A percentile compares a stretch with the other conserved stretches of the same genome.
Evolutionary conservation across 2,329 filamentous ascomycete species (phyloP).

Genomic region (Neofusicoccum ribis): DNA sequence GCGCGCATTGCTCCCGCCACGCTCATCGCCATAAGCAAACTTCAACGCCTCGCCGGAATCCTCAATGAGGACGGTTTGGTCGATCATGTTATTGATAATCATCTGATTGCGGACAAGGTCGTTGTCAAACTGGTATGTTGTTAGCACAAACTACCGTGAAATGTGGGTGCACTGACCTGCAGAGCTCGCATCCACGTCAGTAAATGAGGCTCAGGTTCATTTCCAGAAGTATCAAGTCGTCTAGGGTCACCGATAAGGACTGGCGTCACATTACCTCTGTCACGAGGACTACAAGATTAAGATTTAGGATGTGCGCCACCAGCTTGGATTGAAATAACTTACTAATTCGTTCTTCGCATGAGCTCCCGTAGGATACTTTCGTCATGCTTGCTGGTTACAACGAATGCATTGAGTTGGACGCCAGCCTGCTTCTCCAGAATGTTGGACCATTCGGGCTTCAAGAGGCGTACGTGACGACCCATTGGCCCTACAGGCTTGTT

Average conservation of each 20-base stretch:
- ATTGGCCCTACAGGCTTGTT: constrained; percentile 80
- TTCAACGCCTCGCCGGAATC: constrained; percentile 65
- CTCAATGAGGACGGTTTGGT: constrained; percentile 79
- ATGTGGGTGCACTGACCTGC: constrained; percentile 45
- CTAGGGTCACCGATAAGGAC: constrained; percentile 57
- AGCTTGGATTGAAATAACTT: constrained; percentile 24
- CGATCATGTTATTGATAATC: constrained; percentile 79
- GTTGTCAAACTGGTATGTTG: constrained; percentile 62
- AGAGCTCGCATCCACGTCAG: constrained; percentile 80
- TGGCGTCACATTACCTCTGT: neutral
- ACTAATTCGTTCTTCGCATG: constrained; percentile 62
- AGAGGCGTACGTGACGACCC: constrained; percentile 72
- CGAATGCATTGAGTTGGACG: constrained; percentile 69
- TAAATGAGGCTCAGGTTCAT: constrained; percentile 72
- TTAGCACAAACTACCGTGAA: constrained; percentile 23
- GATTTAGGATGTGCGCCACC: neutral
- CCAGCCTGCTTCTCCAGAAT: constrained; percentile 79
- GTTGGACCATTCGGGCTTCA: constrained; percentile 78
- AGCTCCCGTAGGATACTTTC: constrained; percentile 66
- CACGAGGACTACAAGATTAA: neutral
- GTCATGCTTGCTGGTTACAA: constrained; percentile 77
- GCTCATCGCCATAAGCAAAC: constrained; percentile 63
- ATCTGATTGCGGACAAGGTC: constrained; percentile 75
- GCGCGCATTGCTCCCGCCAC: constrained; percentile 30
- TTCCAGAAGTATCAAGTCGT: constrained; percentile 58